Evolutionary conservation across 345 rosid species (phyloP).

Genomic region (Physaria fendleri): DNA sequence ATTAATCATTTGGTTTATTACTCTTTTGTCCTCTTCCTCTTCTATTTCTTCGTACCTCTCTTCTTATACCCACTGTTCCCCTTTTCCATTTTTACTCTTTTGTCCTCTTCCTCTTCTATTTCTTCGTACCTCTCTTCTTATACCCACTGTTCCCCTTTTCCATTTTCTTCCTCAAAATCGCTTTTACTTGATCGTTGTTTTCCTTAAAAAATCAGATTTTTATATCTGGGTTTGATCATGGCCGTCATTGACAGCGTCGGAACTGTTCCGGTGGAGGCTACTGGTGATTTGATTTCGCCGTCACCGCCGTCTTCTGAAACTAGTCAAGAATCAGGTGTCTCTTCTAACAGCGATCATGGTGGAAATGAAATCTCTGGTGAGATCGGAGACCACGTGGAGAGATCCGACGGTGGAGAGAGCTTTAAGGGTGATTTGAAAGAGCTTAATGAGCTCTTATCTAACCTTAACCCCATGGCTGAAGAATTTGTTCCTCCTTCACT

Average conservation of each 20-base stretch:
- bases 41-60: conserved; percentile 13
- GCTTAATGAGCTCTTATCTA: conserved; percentile 79
- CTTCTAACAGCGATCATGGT: conserved; percentile 33
- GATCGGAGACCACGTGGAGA: conserved; percentile 31
- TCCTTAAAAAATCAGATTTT: conserved; percentile 15
- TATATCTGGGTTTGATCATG: conserved; percentile 33
- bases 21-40: conserved; percentile 25
- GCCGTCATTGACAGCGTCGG: conserved; percentile 53
- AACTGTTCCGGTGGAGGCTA: conserved; percentile 25
- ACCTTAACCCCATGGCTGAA: conserved; percentile 89
- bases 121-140: conserved; percentile 11
- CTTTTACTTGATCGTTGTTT: conserved; percentile 18
- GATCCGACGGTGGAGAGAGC: conserved; percentile 42
- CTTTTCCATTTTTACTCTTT: conserved; percentile 16
- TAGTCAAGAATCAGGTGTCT: conserved; percentile 35
- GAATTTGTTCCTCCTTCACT: conserved; percentile 89
- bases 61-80: conserved; percentile 14
- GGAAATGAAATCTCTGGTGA: conserved; percentile 28
- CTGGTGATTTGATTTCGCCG: conserved; percentile 21
- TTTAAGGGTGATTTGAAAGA: conserved; percentile 63
- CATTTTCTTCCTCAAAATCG: neutral
- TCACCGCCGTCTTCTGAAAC: conserved; percentile 35
- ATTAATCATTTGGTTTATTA: neutral
- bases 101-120: conserved; percentile 21
- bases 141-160: conserved; percentile 13